Conservation (phyloP, 352 stramenopile species). For the Globisporangium takayamanum region DNA sequence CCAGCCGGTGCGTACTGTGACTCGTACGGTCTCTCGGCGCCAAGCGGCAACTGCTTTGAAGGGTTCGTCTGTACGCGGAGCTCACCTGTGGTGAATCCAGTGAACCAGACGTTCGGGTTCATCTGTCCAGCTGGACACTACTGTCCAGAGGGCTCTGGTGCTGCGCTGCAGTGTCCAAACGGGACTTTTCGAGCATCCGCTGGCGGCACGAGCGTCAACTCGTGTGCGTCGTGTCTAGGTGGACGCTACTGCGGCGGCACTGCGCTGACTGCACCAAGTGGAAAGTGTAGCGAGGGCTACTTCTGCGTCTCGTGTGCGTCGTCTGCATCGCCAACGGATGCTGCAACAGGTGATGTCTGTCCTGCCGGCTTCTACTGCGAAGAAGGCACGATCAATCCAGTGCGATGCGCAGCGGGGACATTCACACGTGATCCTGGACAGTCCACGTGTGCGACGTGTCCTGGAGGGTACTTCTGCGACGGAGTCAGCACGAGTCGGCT, state of each 20-base stretch:
- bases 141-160: conserved; percentile 56
- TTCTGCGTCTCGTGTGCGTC: conserved; percentile 64
- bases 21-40: conserved; percentile 49
- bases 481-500: conserved; percentile 33
- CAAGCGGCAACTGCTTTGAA: conserved; percentile 53
- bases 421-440: conserved; percentile 28
- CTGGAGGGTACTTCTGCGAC: conserved; percentile 63
- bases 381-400: conserved; percentile 31
- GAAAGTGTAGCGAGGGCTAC: conserved; percentile 68
- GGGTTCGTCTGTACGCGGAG: conserved; percentile 52
- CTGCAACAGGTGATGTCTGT: conserved; percentile 37
- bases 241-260: conserved; percentile 46
- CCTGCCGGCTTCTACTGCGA: conserved; percentile 58
- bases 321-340: conserved; percentile 39
- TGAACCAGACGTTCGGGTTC: conserved; percentile 36
- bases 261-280: conserved; percentile 38
- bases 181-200: conserved; percentile 45
- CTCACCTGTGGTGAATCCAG: conserved; percentile 55
- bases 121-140: conserved; percentile 67
- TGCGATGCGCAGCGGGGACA: conserved; percentile 37
- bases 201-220: conserved; percentile 41
- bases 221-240: conserved; percentile 65
- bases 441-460: conserved; percentile 31
- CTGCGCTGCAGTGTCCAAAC: conserved; percentile 44
- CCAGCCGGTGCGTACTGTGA: conserved; percentile 85